These are phyloP conservation scores for Hsuehochloa calcarea DNA, from an alignment of 176 grass and related monocot species.

Conservation along the genomic window DNA sequence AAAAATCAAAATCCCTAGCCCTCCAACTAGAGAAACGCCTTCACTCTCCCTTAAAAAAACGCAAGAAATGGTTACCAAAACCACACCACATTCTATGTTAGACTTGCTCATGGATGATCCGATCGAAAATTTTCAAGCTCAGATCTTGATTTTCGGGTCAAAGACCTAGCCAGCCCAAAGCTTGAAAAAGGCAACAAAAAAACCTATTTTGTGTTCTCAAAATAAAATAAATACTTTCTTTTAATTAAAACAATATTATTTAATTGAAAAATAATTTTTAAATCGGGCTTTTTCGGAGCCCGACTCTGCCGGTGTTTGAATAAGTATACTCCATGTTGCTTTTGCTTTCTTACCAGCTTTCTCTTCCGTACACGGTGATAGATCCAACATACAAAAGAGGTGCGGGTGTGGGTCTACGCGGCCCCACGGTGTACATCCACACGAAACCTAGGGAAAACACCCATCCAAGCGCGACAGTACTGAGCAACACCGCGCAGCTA, in stretches of 20 bases:
- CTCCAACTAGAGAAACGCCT: neutral
- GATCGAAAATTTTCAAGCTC: too few species aligned
- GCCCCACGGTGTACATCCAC: neutral
- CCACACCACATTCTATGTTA: neutral
- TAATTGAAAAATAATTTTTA: too few species aligned
- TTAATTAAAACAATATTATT: too few species aligned
- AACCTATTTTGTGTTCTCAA: too few species aligned
- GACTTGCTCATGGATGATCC: too few species aligned
- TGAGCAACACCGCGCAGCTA: neutral
- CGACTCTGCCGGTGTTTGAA: too few species aligned
- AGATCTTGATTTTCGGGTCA: too few species aligned
- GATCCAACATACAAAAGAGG: slow-evolving; percentile 11
- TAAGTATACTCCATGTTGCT: too few species aligned
- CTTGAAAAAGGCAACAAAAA: too few species aligned
- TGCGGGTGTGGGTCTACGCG: neutral
- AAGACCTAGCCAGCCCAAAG: too few species aligned
- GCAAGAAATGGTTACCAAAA: neutral
- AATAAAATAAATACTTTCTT: too few species aligned
- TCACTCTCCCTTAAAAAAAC: neutral
- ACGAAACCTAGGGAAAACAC: slow-evolving; percentile 1
- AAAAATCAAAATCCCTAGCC: neutral
- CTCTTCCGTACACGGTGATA: slow-evolving; percentile 19
- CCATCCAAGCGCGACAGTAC: neutral
- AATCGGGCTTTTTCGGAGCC: too few species aligned
- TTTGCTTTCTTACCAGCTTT: neutral